Evolutionary conservation across 1,139 yeast genomes (phyloP).

Genomic region (Yamadazyma triangularis): DNA sequence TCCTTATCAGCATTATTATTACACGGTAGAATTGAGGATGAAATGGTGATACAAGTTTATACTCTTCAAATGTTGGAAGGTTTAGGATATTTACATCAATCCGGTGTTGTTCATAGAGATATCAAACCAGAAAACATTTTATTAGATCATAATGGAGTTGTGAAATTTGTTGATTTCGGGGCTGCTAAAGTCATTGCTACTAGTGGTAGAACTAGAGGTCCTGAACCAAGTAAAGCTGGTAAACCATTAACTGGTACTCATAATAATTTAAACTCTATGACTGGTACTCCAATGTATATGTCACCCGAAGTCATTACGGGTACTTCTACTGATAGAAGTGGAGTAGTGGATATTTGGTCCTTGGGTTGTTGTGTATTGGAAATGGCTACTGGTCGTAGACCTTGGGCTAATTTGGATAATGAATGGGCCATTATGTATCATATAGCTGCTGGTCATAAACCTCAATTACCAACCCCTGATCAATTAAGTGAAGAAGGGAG

Average conservation of each 20-base stretch:
- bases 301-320: conserved; percentile 96
- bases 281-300: conserved; percentile 99
- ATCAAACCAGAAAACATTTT: conserved; percentile 93
- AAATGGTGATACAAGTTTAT: conserved; percentile 85
- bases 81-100: conserved; percentile 86
- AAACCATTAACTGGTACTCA: conserved; percentile 12
- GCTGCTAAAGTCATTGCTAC: conserved; percentile 94
- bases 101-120: conserved; percentile 96
- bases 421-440: conserved; percentile 99
- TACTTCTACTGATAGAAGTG: conserved; percentile 56
- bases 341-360: conserved; percentile 82
- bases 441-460: conserved; percentile 92
- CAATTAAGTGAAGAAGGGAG: conserved; percentile 75
- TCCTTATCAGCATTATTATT: conserved; percentile 74
- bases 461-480: conserved; percentile 75
- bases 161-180: conserved; percentile 95
- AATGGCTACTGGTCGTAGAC: conserved; percentile 80
- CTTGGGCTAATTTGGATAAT: conserved; percentile 90
- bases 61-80: conserved; percentile 94
- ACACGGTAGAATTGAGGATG: conserved; percentile 95
- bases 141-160: conserved; percentile 86
- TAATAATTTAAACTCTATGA: conserved; percentile 50
- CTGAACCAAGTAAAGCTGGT: conserved; percentile 12
- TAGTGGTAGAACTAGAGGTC: conserved; percentile 46
- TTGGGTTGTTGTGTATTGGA: conserved; percentile 77